phyloP scores from a whole-genome alignment of 148 eudicot species.

The Silene conica region DNA sequence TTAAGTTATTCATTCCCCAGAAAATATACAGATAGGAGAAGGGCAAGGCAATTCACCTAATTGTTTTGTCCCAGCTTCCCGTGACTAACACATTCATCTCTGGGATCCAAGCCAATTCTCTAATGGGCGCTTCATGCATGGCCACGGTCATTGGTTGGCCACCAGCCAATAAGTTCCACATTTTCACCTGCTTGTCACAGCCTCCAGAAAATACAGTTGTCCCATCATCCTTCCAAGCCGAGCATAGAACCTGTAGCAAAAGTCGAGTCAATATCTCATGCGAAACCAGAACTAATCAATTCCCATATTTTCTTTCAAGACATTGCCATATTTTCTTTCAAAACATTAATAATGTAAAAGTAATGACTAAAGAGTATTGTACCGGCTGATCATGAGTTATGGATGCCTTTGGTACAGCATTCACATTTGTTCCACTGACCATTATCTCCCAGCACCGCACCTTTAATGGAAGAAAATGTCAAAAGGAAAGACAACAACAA shows the following conservation, averaged over 20 bases:
- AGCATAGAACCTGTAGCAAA: conserved; percentile 62
- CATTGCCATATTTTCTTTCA: no score
- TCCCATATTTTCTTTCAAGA: not conserved
- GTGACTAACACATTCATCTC: conserved; percentile 73
- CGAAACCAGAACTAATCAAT: not conserved
- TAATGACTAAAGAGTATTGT: conserved; percentile 9
- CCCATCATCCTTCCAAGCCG: conserved; percentile 92
- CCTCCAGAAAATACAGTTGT: conserved; percentile 91
- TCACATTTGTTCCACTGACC: conserved; percentile 49
- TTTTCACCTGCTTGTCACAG: conserved; percentile 89
- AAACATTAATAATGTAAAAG: not conserved
- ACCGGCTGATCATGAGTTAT: conserved; percentile 91
- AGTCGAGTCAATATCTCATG: not conserved
- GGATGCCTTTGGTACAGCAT: conserved; percentile 63
- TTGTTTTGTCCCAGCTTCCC: conserved; percentile 89
- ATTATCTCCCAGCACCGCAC: conserved; percentile 92
- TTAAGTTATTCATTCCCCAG: conserved; percentile 1
- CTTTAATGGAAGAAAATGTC: conserved; percentile 23
- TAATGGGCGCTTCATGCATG: conserved; percentile 80
- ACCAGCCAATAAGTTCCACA: conserved; percentile 87
- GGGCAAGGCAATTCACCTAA: conserved; percentile 33
- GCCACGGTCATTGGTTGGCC: conserved; percentile 74
- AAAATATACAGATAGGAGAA: conserved; percentile 4
- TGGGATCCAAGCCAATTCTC: conserved; percentile 86
- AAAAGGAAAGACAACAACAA: not conserved